Conservation (phyloP, 805 yeast species). For the Komagataella kurtzmanii region DNA sequence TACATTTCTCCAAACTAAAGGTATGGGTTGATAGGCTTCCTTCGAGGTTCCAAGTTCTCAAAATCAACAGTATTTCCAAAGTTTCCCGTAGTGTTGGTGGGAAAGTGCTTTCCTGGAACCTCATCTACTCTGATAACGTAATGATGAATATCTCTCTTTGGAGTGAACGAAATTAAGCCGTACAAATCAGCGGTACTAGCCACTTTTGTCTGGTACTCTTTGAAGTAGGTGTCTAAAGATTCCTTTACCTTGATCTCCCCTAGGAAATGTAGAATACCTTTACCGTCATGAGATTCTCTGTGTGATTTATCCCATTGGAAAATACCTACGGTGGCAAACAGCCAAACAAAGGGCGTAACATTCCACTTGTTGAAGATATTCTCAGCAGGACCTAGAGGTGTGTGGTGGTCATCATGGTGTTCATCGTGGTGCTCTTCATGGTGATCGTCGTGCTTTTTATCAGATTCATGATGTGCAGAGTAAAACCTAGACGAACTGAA, state of each 20-base stretch:
- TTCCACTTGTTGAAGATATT: constrained; percentile 2
- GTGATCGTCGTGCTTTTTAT: not conserved
- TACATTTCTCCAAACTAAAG: not conserved
- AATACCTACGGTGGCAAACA: constrained; percentile 22
- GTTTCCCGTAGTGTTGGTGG: constrained; percentile 13
- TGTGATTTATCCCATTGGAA: constrained; percentile 34
- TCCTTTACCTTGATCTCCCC: not conserved
- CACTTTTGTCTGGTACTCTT: constrained; percentile 2
- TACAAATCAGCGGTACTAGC: not conserved
- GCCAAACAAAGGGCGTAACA: constrained; percentile 3
- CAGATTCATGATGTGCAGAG: constrained; percentile 1
- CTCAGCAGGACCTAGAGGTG: constrained; percentile 4
- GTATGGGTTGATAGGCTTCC: constrained; percentile 13
- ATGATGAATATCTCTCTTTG: constrained; percentile 4
- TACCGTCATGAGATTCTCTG: constrained; percentile 23
- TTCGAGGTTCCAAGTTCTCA: constrained; percentile 16
- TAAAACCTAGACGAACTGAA: not conserved
- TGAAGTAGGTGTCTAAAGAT: not conserved
- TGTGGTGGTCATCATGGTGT: constrained; percentile 5
- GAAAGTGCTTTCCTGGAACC: constrained; percentile 17
- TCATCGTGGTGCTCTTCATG: constrained; percentile 3
- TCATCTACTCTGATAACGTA: constrained; percentile 10
- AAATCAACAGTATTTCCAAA: constrained; percentile 13
- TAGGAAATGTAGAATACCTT: constrained; percentile 1
- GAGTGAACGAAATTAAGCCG: constrained; percentile 1